These are phyloP conservation scores for Aspergillus bombycis DNA, from an alignment of 2,329 filamentous ascomycete species.

Conservation along the genomic window DNA sequence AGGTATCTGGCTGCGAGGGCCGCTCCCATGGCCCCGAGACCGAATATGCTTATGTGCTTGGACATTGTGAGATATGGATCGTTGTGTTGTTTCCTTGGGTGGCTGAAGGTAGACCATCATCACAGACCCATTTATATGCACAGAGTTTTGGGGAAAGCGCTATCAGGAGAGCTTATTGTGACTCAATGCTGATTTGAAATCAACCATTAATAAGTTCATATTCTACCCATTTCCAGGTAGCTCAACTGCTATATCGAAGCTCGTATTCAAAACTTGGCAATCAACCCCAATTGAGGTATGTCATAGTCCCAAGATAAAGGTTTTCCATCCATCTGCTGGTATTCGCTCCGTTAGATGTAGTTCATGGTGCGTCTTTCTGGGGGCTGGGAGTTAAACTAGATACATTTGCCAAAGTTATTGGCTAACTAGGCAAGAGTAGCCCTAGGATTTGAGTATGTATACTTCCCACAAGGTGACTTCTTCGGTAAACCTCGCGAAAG, in stretches of 20 bases:
- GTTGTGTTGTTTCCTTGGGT: neutral
- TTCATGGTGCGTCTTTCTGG: too few species aligned
- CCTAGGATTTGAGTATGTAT: neutral
- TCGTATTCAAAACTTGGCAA: neutral
- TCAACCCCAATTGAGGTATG: neutral
- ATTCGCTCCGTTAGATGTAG: too few species aligned
- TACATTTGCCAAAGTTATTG: neutral
- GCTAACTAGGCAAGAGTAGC: too few species aligned
- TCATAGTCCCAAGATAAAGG: too few species aligned
- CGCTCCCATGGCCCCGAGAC: constrained; percentile 20
- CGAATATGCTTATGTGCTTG: constrained; percentile 11
- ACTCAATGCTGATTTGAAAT: neutral
- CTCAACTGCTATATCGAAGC: neutral
- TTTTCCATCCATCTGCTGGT: too few species aligned
- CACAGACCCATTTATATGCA: neutral
- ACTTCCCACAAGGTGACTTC: neutral
- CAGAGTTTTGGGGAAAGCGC: neutral
- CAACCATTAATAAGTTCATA: neutral
- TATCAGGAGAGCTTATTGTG: neutral
- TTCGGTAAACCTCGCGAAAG: neutral
- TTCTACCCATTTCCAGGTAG: neutral
- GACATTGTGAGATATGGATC: neutral
- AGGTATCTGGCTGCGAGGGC: constrained; percentile 16
- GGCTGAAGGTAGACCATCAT: neutral
- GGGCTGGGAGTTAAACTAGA: neutral